Evolutionary conservation across 1,284 basidiomycete genomes (phyloP).

Genomic region (Sanguinoderma infundibulare): DNA sequence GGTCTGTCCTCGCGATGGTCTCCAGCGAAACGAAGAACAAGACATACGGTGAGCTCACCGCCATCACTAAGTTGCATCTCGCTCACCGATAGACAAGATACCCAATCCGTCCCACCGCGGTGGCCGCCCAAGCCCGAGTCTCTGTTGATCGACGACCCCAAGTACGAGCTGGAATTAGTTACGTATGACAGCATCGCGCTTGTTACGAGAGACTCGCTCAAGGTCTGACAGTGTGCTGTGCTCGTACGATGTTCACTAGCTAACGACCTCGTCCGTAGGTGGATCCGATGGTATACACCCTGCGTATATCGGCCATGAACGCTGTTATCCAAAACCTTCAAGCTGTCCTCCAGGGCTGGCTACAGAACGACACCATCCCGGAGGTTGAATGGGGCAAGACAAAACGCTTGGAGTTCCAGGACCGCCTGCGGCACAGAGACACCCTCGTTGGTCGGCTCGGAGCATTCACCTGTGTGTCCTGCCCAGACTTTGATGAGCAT

Average conservation of each 20-base stretch:
- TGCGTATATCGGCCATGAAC: constrained; percentile 67
- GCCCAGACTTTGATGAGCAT: constrained; percentile 69
- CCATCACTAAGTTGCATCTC: neutral
- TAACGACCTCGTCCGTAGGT: constrained; percentile 49
- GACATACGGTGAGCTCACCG: constrained; percentile 50
- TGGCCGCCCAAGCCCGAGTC: constrained; percentile 70
- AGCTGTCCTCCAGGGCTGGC: constrained; percentile 60
- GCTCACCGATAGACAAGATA: constrained; percentile 54
- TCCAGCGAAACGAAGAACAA: constrained; percentile 62
- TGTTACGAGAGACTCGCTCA: constrained; percentile 73
- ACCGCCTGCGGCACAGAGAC: constrained; percentile 70
- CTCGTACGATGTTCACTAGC: neutral
- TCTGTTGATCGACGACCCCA: constrained; percentile 54
- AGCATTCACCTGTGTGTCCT: constrained; percentile 56
- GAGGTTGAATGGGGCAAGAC: constrained; percentile 89
- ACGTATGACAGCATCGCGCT: constrained; percentile 79
- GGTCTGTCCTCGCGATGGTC: constrained; percentile 81
- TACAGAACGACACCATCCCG: constrained; percentile 49
- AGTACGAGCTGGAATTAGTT: constrained; percentile 75
- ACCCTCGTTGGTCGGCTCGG: constrained; percentile 48
- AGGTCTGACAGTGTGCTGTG: constrained; percentile 49
- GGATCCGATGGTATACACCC: constrained; percentile 70
- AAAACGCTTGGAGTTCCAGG: constrained; percentile 92
- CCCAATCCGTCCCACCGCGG: constrained; percentile 65
- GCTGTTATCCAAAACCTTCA: constrained; percentile 55